phyloP scores from a whole-genome alignment of 176 grass and related monocot species.

The Ampelocalamus luodianensis region DNA sequence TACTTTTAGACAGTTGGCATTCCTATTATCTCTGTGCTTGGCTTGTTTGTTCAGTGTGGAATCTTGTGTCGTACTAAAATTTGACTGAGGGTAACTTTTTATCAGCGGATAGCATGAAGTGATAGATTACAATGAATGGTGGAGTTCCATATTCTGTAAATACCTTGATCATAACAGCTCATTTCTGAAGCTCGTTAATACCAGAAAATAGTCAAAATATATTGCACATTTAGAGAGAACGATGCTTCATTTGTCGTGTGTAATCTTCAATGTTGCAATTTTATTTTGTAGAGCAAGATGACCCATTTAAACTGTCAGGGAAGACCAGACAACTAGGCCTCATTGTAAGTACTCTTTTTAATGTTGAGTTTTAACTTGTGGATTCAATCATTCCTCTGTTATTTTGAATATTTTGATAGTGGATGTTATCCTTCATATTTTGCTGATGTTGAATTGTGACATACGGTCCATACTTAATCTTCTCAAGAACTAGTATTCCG shows the following conservation, averaged over 20 bases:
- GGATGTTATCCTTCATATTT: background rate
- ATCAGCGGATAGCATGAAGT: background rate
- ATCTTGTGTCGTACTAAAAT: background rate
- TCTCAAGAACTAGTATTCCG: background rate
- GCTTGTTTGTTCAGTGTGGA: background rate
- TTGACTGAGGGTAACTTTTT: background rate
- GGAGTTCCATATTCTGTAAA: background rate
- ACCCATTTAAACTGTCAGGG: constrained; percentile 74
- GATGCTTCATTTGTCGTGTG: background rate
- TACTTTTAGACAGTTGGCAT: background rate
- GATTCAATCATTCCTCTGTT: background rate
- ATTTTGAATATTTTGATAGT: background rate
- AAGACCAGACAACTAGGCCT: constrained; percentile 83
- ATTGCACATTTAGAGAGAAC: background rate
- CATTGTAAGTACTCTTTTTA: constrained; percentile 62
- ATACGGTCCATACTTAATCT: background rate
- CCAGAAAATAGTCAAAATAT: background rate
- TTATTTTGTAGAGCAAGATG: constrained; percentile 63
- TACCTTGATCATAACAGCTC: background rate
- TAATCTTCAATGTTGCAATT: background rate
- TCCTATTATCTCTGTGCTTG: too few relatives aligned
- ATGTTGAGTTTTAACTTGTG: background rate
- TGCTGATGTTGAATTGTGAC: background rate
- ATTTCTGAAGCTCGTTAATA: background rate
- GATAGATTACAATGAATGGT: background rate